phyloP scores from a whole-genome alignment of 495 filamentous ascomycete genomes.

The Rusavskia elegans region DNA sequence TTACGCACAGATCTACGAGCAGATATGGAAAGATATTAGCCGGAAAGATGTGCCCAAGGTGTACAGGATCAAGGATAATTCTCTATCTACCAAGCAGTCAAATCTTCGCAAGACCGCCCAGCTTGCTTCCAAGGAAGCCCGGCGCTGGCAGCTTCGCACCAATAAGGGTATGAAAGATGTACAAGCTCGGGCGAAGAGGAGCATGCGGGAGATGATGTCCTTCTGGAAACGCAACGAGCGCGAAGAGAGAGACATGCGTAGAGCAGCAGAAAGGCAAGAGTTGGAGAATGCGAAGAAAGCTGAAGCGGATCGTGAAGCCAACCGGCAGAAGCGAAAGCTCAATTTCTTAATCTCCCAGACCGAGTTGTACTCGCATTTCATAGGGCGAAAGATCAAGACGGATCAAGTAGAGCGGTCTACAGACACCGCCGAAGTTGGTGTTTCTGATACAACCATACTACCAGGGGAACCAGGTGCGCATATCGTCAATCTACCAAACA shows the following conservation, averaged over 20 bases:
- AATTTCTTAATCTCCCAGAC: conserved; percentile 99
- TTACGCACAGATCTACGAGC: conserved; percentile 93
- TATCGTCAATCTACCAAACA: conserved; percentile 40
- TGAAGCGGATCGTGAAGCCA: conserved; percentile 92
- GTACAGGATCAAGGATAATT: conserved; percentile 66
- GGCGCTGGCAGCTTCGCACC: conserved; percentile 89
- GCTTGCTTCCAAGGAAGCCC: conserved; percentile 90
- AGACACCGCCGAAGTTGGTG: conserved; percentile 55
- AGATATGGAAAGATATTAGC: conserved; percentile 93
- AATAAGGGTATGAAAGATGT: conserved; percentile 98
- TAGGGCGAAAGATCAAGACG: conserved; percentile 97
- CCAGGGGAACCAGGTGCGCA: conserved; percentile 28
- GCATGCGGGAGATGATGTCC: conserved; percentile 98
- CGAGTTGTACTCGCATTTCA: conserved; percentile 97
- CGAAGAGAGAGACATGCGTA: conserved; percentile 87
- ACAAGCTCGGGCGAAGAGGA: conserved; percentile 88
- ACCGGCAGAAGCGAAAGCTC: conserved; percentile 92
- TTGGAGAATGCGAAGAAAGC: conserved; percentile 92
- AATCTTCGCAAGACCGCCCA: conserved; percentile 97
- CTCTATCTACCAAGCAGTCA: conserved; percentile 66
- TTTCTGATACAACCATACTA: conserved; percentile 28
- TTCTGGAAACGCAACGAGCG: conserved; percentile 99
- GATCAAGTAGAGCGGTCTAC: conserved; percentile 78
- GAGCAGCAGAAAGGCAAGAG: conserved; percentile 88
- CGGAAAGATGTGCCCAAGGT: conserved; percentile 89